Conservation (phyloP, 1,284 basidiomycete species). For the Marasmius sp. region DNA sequence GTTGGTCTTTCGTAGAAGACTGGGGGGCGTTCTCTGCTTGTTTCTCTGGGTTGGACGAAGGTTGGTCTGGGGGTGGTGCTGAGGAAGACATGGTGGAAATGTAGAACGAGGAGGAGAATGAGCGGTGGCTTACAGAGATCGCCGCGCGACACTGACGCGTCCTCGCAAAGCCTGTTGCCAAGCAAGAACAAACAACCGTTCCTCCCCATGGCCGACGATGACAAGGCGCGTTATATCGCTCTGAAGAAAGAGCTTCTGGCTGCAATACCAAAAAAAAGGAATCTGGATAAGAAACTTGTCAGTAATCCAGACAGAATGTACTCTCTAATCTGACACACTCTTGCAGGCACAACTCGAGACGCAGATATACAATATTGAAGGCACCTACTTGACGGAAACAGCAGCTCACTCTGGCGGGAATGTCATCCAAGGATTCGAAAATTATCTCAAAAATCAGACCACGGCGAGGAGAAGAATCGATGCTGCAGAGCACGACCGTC, state of each 20-base stretch:
- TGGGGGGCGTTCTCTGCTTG: conserved; percentile 40
- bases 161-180: conserved; percentile 25
- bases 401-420: conserved; percentile 74
- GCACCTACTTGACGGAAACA: conserved; percentile 72
- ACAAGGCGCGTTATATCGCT: conserved; percentile 65
- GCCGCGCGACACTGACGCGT: conserved; percentile 39
- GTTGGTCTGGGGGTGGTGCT: conserved; percentile 56
- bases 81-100: conserved; percentile 58
- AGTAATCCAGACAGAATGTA: conserved; percentile 21
- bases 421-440: conserved; percentile 81
- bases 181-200: conserved; percentile 34
- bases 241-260: conserved; percentile 71
- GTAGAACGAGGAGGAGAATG: conserved; percentile 13
- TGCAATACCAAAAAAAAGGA: conserved; percentile 69
- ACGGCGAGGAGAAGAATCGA: conserved; percentile 68
- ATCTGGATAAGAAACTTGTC: conserved; percentile 72
- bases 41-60: conserved; percentile 52
- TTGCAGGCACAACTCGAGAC: conserved; percentile 67
- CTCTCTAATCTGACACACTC: background rate
- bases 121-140: conserved; percentile 20
- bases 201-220: conserved; percentile 38
- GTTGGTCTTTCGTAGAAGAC: conserved; percentile 28
- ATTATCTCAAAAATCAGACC: conserved; percentile 76
- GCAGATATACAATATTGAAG: conserved; percentile 74
- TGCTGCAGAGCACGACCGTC: conserved; percentile 69